A percentile compares a stretch with the other conserved stretches of the same genome.
These are phyloP conservation scores for Nigrospora osmanthi DNA, from an alignment of 2,329 filamentous ascomycete species.

Conservation along the genomic window DNA sequence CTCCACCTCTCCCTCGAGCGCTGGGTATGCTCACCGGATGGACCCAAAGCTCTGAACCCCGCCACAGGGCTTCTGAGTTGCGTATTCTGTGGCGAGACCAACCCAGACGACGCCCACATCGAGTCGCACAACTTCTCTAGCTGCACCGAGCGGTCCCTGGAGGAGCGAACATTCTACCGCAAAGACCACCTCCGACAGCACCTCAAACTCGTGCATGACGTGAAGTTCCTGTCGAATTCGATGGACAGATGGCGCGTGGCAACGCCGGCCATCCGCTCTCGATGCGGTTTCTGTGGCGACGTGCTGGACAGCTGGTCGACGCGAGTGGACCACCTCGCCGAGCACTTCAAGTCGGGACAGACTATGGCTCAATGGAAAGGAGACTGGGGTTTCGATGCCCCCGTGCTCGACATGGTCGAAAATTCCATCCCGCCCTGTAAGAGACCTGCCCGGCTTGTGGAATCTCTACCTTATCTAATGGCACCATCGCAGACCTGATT, in stretches of 20 bases:
- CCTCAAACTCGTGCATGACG: conserved; percentile 52
- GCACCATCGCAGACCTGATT: conserved; percentile 45
- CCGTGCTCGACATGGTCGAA: conserved; percentile 55
- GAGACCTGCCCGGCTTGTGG: conserved; percentile 25
- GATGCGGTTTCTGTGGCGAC: conserved; percentile 58
- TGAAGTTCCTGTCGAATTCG: conserved; percentile 55
- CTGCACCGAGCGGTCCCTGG: conserved; percentile 57
- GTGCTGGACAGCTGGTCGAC: conserved; percentile 54
- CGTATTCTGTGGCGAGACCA: conserved; percentile 50
- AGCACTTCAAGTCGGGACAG: conserved; percentile 59
- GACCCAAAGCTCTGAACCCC: conserved; percentile 46
- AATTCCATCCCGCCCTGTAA: conserved; percentile 60
- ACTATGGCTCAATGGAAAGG: conserved; percentile 65
- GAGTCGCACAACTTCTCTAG: conserved; percentile 52
- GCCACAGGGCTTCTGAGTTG: conserved; percentile 50
- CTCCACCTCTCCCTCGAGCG: conserved; percentile 56
- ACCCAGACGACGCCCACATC: conserved; percentile 47
- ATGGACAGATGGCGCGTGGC: conserved; percentile 57
- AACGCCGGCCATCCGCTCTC: conserved; percentile 52
- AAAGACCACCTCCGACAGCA: conserved; percentile 63
- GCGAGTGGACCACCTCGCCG: conserved; percentile 56
- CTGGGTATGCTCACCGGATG: conserved; percentile 57
- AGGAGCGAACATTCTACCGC: conserved; percentile 58
- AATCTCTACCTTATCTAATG: conserved; percentile 29
- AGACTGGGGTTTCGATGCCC: conserved; percentile 59